phyloP scores from a whole-genome alignment of 129 eudicot species.

The Lactuca sativa region DNA sequence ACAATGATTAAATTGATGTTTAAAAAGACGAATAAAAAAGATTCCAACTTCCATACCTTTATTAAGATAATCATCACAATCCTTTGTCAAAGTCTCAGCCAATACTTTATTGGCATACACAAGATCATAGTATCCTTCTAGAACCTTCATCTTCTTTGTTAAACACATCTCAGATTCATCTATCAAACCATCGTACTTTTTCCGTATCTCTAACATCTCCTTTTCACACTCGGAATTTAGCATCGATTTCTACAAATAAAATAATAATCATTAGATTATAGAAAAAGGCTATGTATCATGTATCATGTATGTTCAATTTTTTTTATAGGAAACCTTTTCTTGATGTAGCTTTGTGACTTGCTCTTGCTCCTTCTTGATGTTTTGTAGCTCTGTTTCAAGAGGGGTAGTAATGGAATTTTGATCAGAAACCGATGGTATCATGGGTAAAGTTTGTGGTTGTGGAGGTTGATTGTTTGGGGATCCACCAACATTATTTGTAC shows the following conservation, averaged over 20 bases:
- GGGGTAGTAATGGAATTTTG: slow-evolving; percentile 30
- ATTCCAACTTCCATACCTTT: slow-evolving; percentile 26
- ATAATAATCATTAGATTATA: neutral
- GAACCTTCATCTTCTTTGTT: slow-evolving; percentile 27
- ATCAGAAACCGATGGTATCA: neutral
- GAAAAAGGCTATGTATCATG: neutral
- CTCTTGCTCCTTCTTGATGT: slow-evolving; percentile 35
- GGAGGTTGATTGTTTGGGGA: slow-evolving; percentile 19
- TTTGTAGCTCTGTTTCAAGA: slow-evolving; percentile 49
- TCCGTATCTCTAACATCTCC: slow-evolving; percentile 42
- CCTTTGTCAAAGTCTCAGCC: slow-evolving; percentile 43
- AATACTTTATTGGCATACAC: slow-evolving; percentile 34
- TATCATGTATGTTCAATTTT: too few relatives aligned
- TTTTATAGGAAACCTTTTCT: slow-evolving; percentile 44
- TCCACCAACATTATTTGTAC: neutral
- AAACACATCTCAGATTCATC: slow-evolving; percentile 34
- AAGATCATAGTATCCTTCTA: slow-evolving; percentile 36
- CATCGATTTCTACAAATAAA: slow-evolving; percentile 39
- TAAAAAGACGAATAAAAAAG: neutral
- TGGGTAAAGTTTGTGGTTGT: neutral
- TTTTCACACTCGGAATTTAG: slow-evolving; percentile 45
- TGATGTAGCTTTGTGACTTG: slow-evolving; percentile 39
- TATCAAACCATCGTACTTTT: slow-evolving; percentile 46
- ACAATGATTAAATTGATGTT: neutral
- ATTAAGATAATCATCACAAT: neutral